Evolutionary conservation across 2,329 filamentous ascomycete species (phyloP), one percentile per base, ranked within the genome.

Genomic region (Conoideocrella luteorostrata): DNA sequence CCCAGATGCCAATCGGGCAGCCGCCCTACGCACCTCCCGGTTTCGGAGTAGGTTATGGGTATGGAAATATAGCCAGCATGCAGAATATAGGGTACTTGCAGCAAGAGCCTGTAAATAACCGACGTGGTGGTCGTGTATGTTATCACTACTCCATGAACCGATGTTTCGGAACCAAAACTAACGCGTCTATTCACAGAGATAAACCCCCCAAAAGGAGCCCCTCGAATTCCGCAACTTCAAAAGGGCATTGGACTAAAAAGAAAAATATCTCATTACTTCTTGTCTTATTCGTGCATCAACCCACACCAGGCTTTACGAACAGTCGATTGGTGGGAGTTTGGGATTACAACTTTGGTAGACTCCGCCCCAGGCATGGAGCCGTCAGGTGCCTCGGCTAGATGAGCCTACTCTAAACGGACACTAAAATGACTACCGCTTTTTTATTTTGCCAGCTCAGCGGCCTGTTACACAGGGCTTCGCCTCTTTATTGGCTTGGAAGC

Each of bases 111-210:
- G 69, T 68, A 51, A 78, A 75, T 60, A 60, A 65, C 50, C 67
- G 78, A 60, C 74, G 78, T 52, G 46, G 46, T 29, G 78, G 78
- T 62, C 74, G 78, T 57, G 76, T 79, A 72, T 68, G 75, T 62
- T 35, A 37, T 45, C 32, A 7, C 13, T 29, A 32, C n/a, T 34
- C 6, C 13, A 5, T 13, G 4, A 11, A 11, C 17, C 22, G 13
- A 37, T 21, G 4, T 13, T 4, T 45, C 22, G 5, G n/a, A 26
- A 17, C 30, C 13, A 6, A 22, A 5, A 22, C 36, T 38, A 20
- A 38, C 18, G 4, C 20, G n/a, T 28, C n/a, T 18, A 28, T 12
- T 18, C 21, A n/a, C 47, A 60, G 56, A 56, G 59, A 57, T 60
- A 47, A 60, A 51, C 3, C 11, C 18, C 4, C 10, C 22, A 15